A percentile compares a stretch with the other conserved stretches of the same genome.
phyloP scores from a whole-genome alignment of 2,329 filamentous ascomycete species.

The Coniochaeta ligniaria region DNA sequence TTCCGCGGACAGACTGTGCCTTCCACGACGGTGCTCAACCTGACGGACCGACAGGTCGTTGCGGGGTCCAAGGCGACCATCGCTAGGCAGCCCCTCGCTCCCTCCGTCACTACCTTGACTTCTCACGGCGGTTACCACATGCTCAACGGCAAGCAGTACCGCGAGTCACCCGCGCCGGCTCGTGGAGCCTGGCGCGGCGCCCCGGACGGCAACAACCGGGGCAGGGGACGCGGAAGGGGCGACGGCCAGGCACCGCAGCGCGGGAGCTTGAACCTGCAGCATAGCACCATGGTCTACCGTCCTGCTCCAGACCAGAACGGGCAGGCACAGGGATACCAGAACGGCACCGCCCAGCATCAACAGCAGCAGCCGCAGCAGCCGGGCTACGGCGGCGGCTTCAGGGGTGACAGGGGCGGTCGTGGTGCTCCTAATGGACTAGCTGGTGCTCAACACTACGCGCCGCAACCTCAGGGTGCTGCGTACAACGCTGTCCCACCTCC shows the following conservation, averaged over 20 bases:
- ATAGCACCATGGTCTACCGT: conserved; percentile 47
- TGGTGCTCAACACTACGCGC: conserved; percentile 10
- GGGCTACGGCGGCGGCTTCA: conserved; percentile 3
- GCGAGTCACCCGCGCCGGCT: conserved; percentile 46
- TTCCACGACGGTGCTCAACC: conserved; percentile 80
- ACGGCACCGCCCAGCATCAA: conserved; percentile 7
- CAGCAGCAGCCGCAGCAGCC: conserved; percentile 4
- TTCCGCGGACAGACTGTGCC: conserved; percentile 94
- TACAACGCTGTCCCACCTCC: conserved; percentile 58
- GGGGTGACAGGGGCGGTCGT: conserved; percentile 7
- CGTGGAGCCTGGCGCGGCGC: conserved; percentile 52
- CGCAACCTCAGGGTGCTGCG: conserved; percentile 13
- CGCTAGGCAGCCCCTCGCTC: conserved; percentile 42
- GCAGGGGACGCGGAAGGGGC: conserved; percentile 30
- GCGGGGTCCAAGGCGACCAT: conserved; percentile 53
- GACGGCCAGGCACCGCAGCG: conserved; percentile 15
- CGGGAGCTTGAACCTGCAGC: conserved; percentile 30
- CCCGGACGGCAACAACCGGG: conserved; percentile 35
- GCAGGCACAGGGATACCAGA: not conserved
- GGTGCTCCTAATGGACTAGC: conserved; percentile 9
- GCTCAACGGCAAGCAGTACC: conserved; percentile 55
- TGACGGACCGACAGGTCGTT: conserved; percentile 74
- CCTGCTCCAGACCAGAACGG: conserved; percentile 19
- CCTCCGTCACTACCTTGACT: conserved; percentile 41
- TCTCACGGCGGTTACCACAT: conserved; percentile 44